phyloP scores from a whole-genome alignment of 805 yeast species.

The Cyberlindnera americana region DNA sequence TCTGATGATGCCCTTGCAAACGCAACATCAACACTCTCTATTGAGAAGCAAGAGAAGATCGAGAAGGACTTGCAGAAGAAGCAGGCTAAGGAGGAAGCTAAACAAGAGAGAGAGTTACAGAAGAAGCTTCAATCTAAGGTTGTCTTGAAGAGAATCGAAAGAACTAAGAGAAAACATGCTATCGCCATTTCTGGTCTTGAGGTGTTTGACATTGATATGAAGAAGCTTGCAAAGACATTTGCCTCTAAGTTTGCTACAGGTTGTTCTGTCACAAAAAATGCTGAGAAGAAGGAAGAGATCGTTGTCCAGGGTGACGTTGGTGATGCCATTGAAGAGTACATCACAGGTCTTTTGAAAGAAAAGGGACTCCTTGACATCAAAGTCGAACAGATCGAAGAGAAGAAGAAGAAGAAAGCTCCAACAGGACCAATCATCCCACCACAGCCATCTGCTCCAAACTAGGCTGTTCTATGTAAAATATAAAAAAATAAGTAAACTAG shows the following conservation, averaged over 20 bases:
- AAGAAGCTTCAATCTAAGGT: slow-evolving; percentile 79
- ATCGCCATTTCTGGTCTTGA: slow-evolving; percentile 86
- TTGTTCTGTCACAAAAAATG: slow-evolving; percentile 84
- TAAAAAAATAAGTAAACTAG: too few relatives aligned
- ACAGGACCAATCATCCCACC: slow-evolving; percentile 13
- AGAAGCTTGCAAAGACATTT: slow-evolving; percentile 86
- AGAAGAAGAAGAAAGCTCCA: slow-evolving; percentile 59
- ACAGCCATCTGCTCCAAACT: slow-evolving; percentile 3
- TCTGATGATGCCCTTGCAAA: slow-evolving; percentile 53
- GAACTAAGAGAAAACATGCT: slow-evolving; percentile 85
- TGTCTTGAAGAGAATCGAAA: slow-evolving; percentile 77
- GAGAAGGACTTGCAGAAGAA: slow-evolving; percentile 78
- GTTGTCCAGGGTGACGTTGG: slow-evolving; percentile 94
- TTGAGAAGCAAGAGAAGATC: slow-evolving; percentile 79
- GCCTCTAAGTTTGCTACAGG: slow-evolving; percentile 96
- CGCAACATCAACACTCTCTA: slow-evolving; percentile 56
- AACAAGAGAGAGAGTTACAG: slow-evolving; percentile 78
- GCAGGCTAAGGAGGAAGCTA: slow-evolving; percentile 82
- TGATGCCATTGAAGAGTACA: slow-evolving; percentile 80
- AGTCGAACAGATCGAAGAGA: slow-evolving; percentile 85
- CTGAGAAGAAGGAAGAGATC: slow-evolving; percentile 88
- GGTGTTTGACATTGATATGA: slow-evolving; percentile 83
- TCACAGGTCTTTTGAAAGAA: slow-evolving; percentile 66
- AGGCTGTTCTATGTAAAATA: too few relatives aligned
- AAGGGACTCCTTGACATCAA: slow-evolving; percentile 81